Evolutionary conservation across 1,139 yeast genomes (phyloP), one percentile per base, ranked within the genome.

Genomic region (Pichia sp.): DNA sequence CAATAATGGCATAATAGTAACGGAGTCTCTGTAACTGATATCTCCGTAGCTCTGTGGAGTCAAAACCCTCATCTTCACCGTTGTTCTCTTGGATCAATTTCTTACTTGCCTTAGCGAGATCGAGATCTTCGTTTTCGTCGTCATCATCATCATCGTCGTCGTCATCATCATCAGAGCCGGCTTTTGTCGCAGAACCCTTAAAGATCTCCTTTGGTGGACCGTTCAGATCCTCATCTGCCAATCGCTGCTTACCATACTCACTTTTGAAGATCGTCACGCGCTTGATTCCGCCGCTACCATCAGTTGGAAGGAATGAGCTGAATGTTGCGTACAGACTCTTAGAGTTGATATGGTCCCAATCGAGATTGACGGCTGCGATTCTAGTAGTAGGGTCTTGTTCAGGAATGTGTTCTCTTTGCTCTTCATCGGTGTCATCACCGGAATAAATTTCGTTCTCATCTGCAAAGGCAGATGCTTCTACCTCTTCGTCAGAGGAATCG

Each of bases 191-290:
- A 11, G 10, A 3, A 9, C 6, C 27, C 29, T 61, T 63, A 61
- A 91, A 91, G 17, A 91, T 59, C 29, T 87, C 95, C 49, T 72
- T 74, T 43, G 97, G 88, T 3, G 99, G 99, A 0, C 99, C 99
- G 53, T 85, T 91, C 5, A 72, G 52, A 48, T 87, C 95, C 62
- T 93, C 99, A 48, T 74, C 74, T 44, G 81, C 85, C 91, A 93
- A 80, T 54, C 87, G 80, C 55, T 84, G 83, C 56, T 87, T 91
- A 27, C 99, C 99, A 57, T 76, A 93, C 52, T 91, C 95, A 40
- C 95, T 83, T 14, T 96, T 96, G 51, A 69, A 86, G n/a, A 93
- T 77, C 9, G 74, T 58, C 8, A 93, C 80, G n/a, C 77, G 73
- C 34, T 66, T 60, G 38, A 93, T 81, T n/a, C n/a, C n/a, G n/a